A percentile compares a stretch with the other conserved stretches of the same genome.
Evolutionary conservation across 441 rosid genomes (phyloP).

Genomic region (Pelargonium australe): DNA sequence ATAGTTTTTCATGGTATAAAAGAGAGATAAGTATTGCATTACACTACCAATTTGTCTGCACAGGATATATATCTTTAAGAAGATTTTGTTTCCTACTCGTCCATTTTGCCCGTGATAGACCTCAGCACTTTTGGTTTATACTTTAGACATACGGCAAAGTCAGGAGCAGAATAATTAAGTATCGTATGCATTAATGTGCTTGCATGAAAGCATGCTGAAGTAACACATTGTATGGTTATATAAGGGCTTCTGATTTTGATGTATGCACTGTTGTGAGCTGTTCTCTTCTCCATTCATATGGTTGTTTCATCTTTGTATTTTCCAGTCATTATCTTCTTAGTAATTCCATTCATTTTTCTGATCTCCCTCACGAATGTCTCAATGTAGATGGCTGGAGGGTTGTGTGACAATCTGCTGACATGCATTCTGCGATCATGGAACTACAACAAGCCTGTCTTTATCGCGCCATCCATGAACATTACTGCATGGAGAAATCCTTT

Average conservation of each 20-base stretch:
- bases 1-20: too few species aligned
- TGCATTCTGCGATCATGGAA: constrained; percentile 90
- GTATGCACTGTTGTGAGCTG: not conserved
- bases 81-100: too few species aligned
- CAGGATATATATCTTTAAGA: too few species aligned
- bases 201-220: not conserved
- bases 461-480: constrained; percentile 86
- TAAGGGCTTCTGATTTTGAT: not conserved
- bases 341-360: not conserved
- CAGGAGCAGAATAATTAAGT: not conserved
- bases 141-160: not conserved
- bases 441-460: constrained; percentile 64
- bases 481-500: constrained; percentile 86
- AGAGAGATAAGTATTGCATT: too few species aligned
- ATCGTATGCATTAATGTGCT: not conserved
- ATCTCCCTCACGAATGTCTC: not conserved
- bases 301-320: not conserved
- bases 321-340: too few species aligned
- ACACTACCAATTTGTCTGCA: too few species aligned
- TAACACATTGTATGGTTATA: not conserved
- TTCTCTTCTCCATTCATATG: not conserved
- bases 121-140: too few species aligned
- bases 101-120: too few species aligned
- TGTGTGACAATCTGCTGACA: constrained; percentile 83
- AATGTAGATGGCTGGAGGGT: constrained; percentile 78